These are phyloP conservation scores for Bremia lactucae DNA, from an alignment of 352 stramenopile genomes.

Conservation along the genomic window DNA sequence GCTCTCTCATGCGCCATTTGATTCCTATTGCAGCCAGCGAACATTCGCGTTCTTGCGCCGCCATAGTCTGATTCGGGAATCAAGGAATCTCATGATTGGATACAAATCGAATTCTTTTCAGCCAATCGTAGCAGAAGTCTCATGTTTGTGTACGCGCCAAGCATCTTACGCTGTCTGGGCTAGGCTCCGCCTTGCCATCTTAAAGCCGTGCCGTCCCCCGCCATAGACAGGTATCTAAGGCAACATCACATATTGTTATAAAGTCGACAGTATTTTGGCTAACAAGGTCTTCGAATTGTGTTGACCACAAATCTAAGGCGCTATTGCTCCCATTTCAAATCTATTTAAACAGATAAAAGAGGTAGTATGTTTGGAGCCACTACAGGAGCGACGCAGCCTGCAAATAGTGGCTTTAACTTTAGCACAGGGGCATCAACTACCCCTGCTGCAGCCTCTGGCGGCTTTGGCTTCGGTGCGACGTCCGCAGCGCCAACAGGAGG, in stretches of 20 bases:
- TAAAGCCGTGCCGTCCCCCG: constrained; percentile 5
- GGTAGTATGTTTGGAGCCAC: constrained; percentile 49
- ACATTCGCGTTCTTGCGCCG: constrained; percentile 5
- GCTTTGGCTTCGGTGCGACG: constrained; percentile 41
- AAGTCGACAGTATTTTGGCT: too few relatives aligned
- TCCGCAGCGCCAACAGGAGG: constrained; percentile 14
- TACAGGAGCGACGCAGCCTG: constrained; percentile 16
- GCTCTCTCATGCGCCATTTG: constrained; percentile 39
- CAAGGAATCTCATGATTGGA: constrained; percentile 12
- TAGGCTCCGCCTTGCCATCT: neutral
- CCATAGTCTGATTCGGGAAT: too few relatives aligned
- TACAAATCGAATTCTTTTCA: constrained; percentile 7
- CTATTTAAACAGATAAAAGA: too few relatives aligned
- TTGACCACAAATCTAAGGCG: too few relatives aligned
- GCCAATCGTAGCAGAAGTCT: constrained; percentile 8
- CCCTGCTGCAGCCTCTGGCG: constrained; percentile 4
- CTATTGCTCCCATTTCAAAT: too few relatives aligned
- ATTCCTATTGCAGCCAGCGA: neutral
- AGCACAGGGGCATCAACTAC: constrained; percentile 10
- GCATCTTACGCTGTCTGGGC: constrained; percentile 5
- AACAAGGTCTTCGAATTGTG: too few relatives aligned
- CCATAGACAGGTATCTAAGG: constrained; percentile 13
- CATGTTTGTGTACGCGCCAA: constrained; percentile 12
- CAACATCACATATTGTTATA: too few relatives aligned
- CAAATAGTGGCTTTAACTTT: constrained; percentile 37